phyloP scores from a whole-genome alignment of 768 basidiomycete species.

The Panaeolus papilionaceus region DNA sequence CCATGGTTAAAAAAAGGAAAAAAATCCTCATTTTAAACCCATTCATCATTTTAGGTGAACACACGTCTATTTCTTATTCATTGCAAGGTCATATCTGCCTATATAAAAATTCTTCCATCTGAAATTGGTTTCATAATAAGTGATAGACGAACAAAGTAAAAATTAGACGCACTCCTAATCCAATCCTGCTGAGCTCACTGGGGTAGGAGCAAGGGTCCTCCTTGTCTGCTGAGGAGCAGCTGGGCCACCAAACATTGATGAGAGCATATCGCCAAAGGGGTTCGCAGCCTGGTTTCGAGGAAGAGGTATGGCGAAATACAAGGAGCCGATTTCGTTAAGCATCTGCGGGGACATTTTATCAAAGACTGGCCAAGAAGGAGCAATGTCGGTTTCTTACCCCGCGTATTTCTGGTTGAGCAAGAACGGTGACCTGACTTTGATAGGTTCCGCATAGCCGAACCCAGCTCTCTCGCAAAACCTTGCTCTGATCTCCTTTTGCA shows the following conservation, averaged over 20 bases:
- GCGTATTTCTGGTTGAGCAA: constrained; percentile 67
- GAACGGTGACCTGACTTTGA: constrained; percentile 68
- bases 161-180: constrained; percentile 39
- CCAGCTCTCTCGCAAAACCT: constrained; percentile 82
- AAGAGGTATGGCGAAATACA: constrained; percentile 90
- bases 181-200: constrained; percentile 44
- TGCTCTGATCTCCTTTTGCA: constrained; percentile 80
- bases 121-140: not conserved
- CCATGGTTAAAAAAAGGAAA: not conserved
- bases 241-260: constrained; percentile 84
- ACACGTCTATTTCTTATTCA: not conserved
- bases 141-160: constrained; percentile 11
- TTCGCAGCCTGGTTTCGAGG: constrained; percentile 75
- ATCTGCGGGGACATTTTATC: constrained; percentile 45
- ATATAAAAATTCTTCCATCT: not conserved
- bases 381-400: constrained; percentile 49
- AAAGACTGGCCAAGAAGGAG: constrained; percentile 6
- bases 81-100: not conserved
- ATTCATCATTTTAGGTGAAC: not conserved
- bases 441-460: constrained; percentile 85
- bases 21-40: not conserved
- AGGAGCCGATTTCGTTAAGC: constrained; percentile 67
- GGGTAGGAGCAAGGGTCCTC: constrained; percentile 53
- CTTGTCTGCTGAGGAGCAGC: constrained; percentile 43
- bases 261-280: constrained; percentile 88